phyloP scores from a whole-genome alignment of 352 stramenopile species.

The Ophiocytium majus region DNA sequence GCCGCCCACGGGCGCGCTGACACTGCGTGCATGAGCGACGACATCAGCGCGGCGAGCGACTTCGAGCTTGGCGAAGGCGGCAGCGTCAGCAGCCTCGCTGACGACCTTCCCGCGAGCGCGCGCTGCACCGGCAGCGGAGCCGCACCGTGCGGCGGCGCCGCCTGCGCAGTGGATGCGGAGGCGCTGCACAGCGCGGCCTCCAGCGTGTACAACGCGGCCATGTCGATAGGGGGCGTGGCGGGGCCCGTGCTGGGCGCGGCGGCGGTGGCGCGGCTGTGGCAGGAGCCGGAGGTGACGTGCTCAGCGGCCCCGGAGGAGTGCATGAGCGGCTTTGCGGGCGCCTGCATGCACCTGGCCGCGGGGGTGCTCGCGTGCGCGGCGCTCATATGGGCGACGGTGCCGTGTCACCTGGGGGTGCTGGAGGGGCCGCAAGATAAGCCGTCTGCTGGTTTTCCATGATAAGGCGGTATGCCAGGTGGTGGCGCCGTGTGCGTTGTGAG shows the following conservation, averaged over 20 bases:
- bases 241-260: neutral
- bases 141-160: too few species aligned
- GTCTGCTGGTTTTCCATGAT: too few species aligned
- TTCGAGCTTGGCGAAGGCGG: too few species aligned
- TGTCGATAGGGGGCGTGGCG: neutral
- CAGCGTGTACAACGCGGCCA: neutral
- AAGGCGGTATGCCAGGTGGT: too few species aligned
- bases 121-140: too few species aligned
- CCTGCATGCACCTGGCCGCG: neutral
- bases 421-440: neutral
- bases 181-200: neutral
- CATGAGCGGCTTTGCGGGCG: neutral
- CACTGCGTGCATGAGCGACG: too few species aligned
- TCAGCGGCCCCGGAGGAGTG: neutral
- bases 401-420: neutral
- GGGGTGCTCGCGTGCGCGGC: neutral
- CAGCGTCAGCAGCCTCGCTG: too few species aligned
- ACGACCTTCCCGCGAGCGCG: neutral
- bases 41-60: too few species aligned
- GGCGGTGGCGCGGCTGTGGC: neutral
- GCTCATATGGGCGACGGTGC: conserved; percentile 2
- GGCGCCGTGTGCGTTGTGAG: too few species aligned
- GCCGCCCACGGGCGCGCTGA: too few species aligned
- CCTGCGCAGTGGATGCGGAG: neutral
- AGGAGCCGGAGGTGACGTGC: neutral